Evolutionary conservation across 495 filamentous ascomycete genomes (phyloP), one percentile per base, ranked within the genome.

Genomic region (Annulohypoxylon stygium): DNA sequence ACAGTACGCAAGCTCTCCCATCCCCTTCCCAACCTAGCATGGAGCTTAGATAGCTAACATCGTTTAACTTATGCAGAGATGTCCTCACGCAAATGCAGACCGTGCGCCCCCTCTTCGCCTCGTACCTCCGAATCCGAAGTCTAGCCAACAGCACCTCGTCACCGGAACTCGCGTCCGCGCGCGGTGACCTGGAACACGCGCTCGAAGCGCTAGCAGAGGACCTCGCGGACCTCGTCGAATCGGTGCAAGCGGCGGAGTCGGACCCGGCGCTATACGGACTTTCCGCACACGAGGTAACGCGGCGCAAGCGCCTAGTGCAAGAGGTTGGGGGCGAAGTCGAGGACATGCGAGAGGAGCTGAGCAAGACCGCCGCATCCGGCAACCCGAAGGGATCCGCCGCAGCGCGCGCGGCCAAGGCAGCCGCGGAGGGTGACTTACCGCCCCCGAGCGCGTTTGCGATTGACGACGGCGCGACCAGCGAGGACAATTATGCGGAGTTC

Each of bases 121-220:
- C 94, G 45, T 98, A 97, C 86, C 90, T 97, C 45, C 96, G 96
- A 78, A 98, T 99, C 83, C 93, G 94, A 76, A 93, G 94, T 16
- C 89, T 97, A 14, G 86, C 91, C 66, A 79, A 73, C 20, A 73
- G 76, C 26, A 71, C 83, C 34, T 76, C 83, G 2, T 93, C 93
- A 62, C 97, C 95, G 33, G 97, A 99, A 80, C 91, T 98, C 41
- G 83, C 88, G 55, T 92, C 97, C 79, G 90, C 97, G 33, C 92
- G 92, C 64, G 75, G 86, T 8, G 97, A 98, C 73, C 94, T 99
- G 76, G 89, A 93, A 77, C 79, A 86, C 11, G 91, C 91, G 3
- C 87, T 98, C 43, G 83, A 88, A 20, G 88, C 94, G 26, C 91
- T 98, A 8, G 89, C 84, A 78, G 90, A 93, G 53, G 96, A 99